These are phyloP conservation scores for Yamadazyma triangularis DNA, from an alignment of 1,139 yeast species.

Conservation along the genomic window DNA sequence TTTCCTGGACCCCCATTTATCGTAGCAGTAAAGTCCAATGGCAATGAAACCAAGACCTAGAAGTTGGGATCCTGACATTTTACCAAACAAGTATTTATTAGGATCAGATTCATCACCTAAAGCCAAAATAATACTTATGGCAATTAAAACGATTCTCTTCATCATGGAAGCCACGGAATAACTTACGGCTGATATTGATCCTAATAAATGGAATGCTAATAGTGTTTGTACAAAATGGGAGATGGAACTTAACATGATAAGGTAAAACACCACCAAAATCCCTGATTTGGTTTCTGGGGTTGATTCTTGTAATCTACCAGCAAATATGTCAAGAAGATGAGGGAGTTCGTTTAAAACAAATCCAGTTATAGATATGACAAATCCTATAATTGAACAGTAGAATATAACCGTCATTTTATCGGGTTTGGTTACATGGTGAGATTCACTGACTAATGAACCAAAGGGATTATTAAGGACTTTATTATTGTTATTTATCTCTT, in stretches of 20 bases:
- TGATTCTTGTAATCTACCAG: conserved; percentile 12
- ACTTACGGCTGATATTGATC: conserved; percentile 37
- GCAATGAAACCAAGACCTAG: conserved; percentile 28
- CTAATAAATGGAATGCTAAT: conserved; percentile 33
- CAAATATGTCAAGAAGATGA: conserved; percentile 11
- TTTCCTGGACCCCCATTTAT: conserved; percentile 38
- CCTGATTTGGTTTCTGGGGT: conserved; percentile 19
- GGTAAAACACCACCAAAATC: conserved; percentile 16
- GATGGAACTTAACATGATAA: conserved; percentile 27
- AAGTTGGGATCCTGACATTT: conserved; percentile 24
- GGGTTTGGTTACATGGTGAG: conserved; percentile 24
- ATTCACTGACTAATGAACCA: conserved; percentile 13
- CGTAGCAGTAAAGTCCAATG: conserved; percentile 36
- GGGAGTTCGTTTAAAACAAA: conserved; percentile 30
- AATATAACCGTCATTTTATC: conserved; percentile 37
- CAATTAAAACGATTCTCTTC: conserved; percentile 36
- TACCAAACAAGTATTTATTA: conserved; percentile 23
- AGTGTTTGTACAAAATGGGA: conserved; percentile 35
- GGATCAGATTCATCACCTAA: conserved; percentile 10
- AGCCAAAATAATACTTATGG: conserved; percentile 28
- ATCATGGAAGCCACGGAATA: conserved; percentile 42
- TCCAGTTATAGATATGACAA: conserved; percentile 26
- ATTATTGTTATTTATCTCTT: conserved; percentile 16
- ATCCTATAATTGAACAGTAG: conserved; percentile 34
- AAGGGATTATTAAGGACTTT: conserved; percentile 19